Base-by-base conservation (phyloP, 2,329 filamentous ascomycete species). In the Trichoderma semiorbis region DNA sequence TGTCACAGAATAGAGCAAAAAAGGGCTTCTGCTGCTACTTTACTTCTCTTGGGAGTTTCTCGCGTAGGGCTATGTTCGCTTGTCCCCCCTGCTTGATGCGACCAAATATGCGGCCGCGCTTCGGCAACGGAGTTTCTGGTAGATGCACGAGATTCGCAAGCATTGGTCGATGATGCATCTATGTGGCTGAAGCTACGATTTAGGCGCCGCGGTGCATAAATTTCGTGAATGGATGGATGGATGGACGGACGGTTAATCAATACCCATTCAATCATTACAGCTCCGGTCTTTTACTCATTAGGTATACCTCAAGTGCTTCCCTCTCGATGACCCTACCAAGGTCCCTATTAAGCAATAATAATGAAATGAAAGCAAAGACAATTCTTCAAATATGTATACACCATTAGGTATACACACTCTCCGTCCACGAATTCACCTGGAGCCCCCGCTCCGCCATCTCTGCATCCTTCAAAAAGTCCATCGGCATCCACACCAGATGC, bases 401-500 rank as follows among this genome's bases (percentile, higher is more conserved):
- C n/a, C 24, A 14, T 81, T 76, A 94, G 7, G 92, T 93, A 79
- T 93, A 96, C 73, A 97, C 89, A 87, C 93, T 94, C 85, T 98
- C 94, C 0, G 95, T 98, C 78, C 90, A 92, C 60, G 88, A 83
- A 80, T 98, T 98, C 53, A 98, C 90, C 81, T 94, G 91, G 81
- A 98, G 78, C 0, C 95, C 95, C 77, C 88, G 89, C 83, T 98
- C 95, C 0, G 95, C 95, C 94, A 98, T 97, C 76, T 93, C 87
- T 0, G 91, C 94, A 74, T 97, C 90, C 77, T 88, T 86, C 78
- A 98, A 81, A 79, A 97, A 98, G 60, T 94, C 89, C 77, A 98
- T 81, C n/a, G 94, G 94, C 91, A 97, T 95, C 93, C 93, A 97
- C 7, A 98, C 95, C 53, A 98, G 81, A 83, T 98, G 95, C 0